phyloP scores from a whole-genome alignment of 306 rosid genomes.

The Betula pendula region DNA sequence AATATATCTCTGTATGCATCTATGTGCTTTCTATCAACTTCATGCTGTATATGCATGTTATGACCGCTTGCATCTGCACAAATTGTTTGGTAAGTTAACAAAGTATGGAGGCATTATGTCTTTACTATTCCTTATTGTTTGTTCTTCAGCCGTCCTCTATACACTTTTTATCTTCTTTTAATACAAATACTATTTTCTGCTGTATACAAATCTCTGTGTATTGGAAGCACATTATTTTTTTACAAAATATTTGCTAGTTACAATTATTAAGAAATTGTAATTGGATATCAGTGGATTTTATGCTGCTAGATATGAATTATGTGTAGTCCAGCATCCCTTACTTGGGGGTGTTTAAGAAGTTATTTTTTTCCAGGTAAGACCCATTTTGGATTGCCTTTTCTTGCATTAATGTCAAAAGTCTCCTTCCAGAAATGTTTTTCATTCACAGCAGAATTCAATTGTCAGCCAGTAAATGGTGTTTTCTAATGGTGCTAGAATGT shows the following conservation, averaged over 20 bases:
- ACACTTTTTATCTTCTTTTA: not conserved
- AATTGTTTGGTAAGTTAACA: not conserved
- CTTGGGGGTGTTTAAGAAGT: not conserved
- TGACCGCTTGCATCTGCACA: not conserved
- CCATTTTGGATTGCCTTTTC: not conserved
- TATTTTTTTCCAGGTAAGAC: not conserved
- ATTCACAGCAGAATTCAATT: not conserved
- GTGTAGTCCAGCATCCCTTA: not conserved
- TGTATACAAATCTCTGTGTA: not conserved
- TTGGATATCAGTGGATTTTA: not conserved
- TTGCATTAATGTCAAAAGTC: not conserved
- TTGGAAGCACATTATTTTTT: not conserved
- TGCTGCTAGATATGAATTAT: not conserved
- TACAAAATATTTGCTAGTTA: not conserved
- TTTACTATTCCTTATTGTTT: not conserved
- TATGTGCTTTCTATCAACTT: slow-evolving; percentile 5
- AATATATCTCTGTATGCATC: not conserved
- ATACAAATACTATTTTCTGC: not conserved
- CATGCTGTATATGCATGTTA: slow-evolving; percentile 1
- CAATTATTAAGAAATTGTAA: not conserved
- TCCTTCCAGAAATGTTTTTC: not conserved
- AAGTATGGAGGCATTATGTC: not conserved
- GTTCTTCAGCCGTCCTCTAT: not conserved
- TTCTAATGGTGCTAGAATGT: not conserved
- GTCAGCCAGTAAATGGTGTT: not conserved